A percentile compares a stretch with the other conserved stretches of the same genome.
Evolutionary conservation across 805 yeast genomes (phyloP).

Genomic region (Wickerhamiella bombiphila): DNA sequence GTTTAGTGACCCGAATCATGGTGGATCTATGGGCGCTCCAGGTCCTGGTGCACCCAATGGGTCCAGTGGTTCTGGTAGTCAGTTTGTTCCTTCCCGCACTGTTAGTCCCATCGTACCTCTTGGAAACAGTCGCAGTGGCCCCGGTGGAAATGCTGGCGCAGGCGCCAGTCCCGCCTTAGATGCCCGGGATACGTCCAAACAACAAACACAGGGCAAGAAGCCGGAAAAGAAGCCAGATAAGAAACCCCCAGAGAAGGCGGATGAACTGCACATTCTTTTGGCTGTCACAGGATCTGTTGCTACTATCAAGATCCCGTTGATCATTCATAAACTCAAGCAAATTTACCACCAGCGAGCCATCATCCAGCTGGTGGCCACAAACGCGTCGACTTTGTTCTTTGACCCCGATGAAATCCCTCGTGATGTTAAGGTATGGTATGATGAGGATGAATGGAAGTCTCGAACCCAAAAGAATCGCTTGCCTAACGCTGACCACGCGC

Average conservation of each 20-base stretch:
- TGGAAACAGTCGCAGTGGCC: too few species aligned
- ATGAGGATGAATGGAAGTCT: slow-evolving; percentile 81
- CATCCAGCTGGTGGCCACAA: slow-evolving; percentile 71
- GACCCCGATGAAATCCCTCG: slow-evolving; percentile 22
- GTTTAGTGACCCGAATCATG: too few species aligned
- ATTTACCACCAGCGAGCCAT: slow-evolving; percentile 58
- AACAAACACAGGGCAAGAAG: slow-evolving; percentile 1
- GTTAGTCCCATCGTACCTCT: too few species aligned
- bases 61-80: too few species aligned
- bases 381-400: slow-evolving; percentile 24
- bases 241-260: slow-evolving; percentile 24
- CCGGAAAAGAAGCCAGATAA: neutral
- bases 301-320: slow-evolving; percentile 79
- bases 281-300: slow-evolving; percentile 98
- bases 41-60: too few species aligned
- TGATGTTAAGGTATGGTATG: slow-evolving; percentile 81
- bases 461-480: slow-evolving; percentile 28
- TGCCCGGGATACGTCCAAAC: neutral
- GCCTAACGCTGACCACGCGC: slow-evolving; percentile 60
- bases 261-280: slow-evolving; percentile 70
- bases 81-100: too few species aligned
- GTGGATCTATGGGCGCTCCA: too few species aligned
- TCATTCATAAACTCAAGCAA: slow-evolving; percentile 74
- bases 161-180: neutral
- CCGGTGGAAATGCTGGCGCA: neutral